Conservation (phyloP, 108 stramenopile genomes). For the Epithemia pelagica region DNA sequence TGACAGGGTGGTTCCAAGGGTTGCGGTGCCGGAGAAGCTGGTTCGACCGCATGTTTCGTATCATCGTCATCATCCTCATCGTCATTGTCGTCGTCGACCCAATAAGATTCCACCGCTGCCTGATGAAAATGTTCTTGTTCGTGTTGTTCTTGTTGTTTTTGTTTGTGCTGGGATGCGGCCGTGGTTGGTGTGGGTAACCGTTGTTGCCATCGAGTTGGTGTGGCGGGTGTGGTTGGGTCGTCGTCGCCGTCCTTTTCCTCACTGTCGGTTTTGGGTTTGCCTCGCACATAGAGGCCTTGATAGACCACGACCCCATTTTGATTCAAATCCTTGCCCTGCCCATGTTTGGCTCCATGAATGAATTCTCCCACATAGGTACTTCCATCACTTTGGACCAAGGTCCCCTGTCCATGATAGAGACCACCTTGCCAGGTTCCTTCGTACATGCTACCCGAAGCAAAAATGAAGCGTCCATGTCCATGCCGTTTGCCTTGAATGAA, state of each 20-base stretch:
- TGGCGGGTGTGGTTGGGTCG: background rate
- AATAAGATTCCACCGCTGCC: background rate
- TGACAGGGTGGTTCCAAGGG: slow-evolving; percentile 8
- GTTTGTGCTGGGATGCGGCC: background rate
- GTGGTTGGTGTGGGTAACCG: background rate
- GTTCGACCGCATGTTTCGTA: background rate
- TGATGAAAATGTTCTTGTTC: background rate
- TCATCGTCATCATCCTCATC: background rate
- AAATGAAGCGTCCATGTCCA: slow-evolving; percentile 18
- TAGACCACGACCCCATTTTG: slow-evolving; percentile 16
- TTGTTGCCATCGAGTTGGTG: background rate
- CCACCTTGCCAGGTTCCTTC: slow-evolving; percentile 29
- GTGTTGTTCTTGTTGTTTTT: background rate
- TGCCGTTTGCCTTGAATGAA: slow-evolving; percentile 16
- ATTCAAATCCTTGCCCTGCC: slow-evolving; percentile 14
- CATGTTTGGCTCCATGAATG: slow-evolving; percentile 12
- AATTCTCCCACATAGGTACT: slow-evolving; percentile 21
- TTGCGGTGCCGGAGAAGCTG: background rate
- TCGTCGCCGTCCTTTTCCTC: background rate
- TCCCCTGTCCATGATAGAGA: slow-evolving; percentile 20
- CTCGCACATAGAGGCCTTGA: slow-evolving; percentile 24
- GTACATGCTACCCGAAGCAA: slow-evolving; percentile 16
- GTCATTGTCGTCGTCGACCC: background rate
- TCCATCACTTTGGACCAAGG: slow-evolving; percentile 10
- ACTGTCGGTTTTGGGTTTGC: slow-evolving; percentile 9